Evolutionary conservation across 345 rosid species (phyloP).

Genomic region (Microthlaspi erraticum): DNA sequence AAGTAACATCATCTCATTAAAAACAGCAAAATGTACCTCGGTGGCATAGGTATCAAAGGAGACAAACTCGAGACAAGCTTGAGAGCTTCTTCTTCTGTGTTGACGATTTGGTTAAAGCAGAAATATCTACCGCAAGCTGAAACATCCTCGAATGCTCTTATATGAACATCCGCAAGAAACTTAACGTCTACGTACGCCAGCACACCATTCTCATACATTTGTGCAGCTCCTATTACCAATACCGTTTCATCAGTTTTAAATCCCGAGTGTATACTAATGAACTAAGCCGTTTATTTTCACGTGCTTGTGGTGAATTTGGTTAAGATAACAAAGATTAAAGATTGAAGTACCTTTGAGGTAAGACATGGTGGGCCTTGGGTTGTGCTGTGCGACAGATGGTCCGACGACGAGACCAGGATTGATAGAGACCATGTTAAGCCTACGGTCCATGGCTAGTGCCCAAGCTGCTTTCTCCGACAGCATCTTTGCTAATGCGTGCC

Average conservation of each 20-base stretch:
- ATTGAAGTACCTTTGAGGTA: conserved; percentile 68
- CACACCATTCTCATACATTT: conserved; percentile 90
- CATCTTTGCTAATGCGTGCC: conserved; percentile 87
- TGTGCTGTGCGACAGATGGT: conserved; percentile 75
- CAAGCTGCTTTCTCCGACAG: conserved; percentile 90
- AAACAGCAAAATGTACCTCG: conserved; percentile 50
- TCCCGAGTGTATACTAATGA: neutral
- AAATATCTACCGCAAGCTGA: conserved; percentile 82
- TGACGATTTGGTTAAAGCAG: conserved; percentile 78
- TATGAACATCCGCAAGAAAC: conserved; percentile 73
- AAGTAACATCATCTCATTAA: conserved; percentile 7
- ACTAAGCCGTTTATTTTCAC: neutral
- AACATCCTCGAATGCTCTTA: conserved; percentile 69
- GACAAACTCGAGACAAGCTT: conserved; percentile 64
- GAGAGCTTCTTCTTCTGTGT: conserved; percentile 65
- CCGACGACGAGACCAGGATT: conserved; percentile 84
- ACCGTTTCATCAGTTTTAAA: conserved; percentile 12
- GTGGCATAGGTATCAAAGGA: conserved; percentile 74
- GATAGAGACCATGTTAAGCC: conserved; percentile 84
- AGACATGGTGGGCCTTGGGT: conserved; percentile 68
- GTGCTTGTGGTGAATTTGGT: neutral
- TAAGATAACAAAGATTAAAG: neutral
- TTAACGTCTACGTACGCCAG: conserved; percentile 68
- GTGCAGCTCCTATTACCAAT: conserved; percentile 67
- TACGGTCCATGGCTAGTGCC: conserved; percentile 92